Evolutionary conservation across 805 yeast species (phyloP).

Genomic region (Grigorovia jiainica): DNA sequence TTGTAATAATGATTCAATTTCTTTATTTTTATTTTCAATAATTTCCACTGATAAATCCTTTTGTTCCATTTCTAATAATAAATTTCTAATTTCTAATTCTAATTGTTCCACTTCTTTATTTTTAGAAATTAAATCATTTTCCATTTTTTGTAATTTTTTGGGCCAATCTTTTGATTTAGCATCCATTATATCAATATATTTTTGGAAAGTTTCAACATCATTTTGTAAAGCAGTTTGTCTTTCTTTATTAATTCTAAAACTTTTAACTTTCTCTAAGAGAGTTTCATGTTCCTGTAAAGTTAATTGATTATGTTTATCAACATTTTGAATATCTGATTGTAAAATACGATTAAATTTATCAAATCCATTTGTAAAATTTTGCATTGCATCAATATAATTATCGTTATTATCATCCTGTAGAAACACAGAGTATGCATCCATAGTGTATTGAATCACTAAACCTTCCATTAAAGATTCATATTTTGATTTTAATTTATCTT

Average conservation of each 20-base stretch:
- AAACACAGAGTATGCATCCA: slow-evolving; percentile 59
- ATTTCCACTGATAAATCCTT: slow-evolving; percentile 55
- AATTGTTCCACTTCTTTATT: slow-evolving; percentile 34
- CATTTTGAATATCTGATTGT: slow-evolving; percentile 34
- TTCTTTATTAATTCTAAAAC: slow-evolving; percentile 42
- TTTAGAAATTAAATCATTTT: slow-evolving; percentile 37
- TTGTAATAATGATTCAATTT: slow-evolving; percentile 49
- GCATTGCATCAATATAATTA: slow-evolving; percentile 45
- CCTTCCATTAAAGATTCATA: slow-evolving; percentile 32
- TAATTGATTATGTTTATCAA: slow-evolving; percentile 33
- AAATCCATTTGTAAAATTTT: slow-evolving; percentile 49
- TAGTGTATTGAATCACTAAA: slow-evolving; percentile 50
- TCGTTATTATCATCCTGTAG: slow-evolving; percentile 46
- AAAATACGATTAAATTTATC: slow-evolving; percentile 42
- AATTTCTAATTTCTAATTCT: slow-evolving; percentile 34
- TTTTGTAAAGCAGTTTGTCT: slow-evolving; percentile 56
- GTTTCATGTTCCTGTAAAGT: slow-evolving; percentile 34
- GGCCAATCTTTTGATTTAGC: slow-evolving; percentile 60
- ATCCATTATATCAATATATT: slow-evolving; percentile 61
- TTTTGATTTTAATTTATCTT: slow-evolving; percentile 25
- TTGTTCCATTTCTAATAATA: slow-evolving; percentile 36
- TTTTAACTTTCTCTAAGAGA: slow-evolving; percentile 36
- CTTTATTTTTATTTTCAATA: slow-evolving; percentile 53
- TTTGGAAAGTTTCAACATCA: slow-evolving; percentile 61
- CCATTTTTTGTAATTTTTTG: slow-evolving; percentile 44